phyloP scores from a whole-genome alignment of 2,329 filamentous ascomycete species.

The Cercospora sojina region DNA sequence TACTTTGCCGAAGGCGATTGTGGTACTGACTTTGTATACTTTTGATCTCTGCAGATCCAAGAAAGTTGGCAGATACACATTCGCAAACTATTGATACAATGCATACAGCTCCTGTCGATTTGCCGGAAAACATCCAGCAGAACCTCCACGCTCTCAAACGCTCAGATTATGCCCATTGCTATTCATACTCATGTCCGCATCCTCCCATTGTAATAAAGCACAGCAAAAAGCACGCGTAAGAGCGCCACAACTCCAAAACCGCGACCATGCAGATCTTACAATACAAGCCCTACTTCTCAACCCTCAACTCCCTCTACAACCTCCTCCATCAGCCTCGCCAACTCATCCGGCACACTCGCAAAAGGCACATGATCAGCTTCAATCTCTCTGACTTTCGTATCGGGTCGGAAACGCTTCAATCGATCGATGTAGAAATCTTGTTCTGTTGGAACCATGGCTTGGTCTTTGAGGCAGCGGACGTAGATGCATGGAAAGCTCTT shows the following conservation, averaged over 20 bases:
- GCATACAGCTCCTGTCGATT: neutral
- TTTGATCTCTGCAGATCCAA: neutral
- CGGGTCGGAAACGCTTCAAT: neutral
- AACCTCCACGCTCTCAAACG: neutral
- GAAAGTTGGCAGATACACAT: neutral
- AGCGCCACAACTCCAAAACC: neutral
- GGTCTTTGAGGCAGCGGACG: slow-evolving; percentile 19
- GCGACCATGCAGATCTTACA: neutral
- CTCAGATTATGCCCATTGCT: neutral
- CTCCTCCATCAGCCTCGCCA: slow-evolving; percentile 15
- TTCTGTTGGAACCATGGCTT: slow-evolving; percentile 18
- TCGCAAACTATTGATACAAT: neutral
- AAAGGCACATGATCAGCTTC: slow-evolving; percentile 22
- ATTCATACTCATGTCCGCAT: neutral
- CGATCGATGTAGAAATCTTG: slow-evolving; percentile 22
- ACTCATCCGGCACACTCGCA: slow-evolving; percentile 10
- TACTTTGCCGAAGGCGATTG: neutral
- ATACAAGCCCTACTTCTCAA: neutral
- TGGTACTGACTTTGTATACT: neutral
- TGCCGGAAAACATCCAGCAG: neutral
- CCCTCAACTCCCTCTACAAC: slow-evolving; percentile 16
- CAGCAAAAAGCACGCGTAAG: neutral
- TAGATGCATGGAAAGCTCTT: slow-evolving; percentile 14
- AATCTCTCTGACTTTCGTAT: slow-evolving; percentile 13
- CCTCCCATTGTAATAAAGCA: neutral